A percentile compares a stretch with the other conserved stretches of the same genome.
Evolutionary conservation across 2,329 filamentous ascomycete genomes (phyloP).

Genomic region (Trichoderma arundinaceum): DNA sequence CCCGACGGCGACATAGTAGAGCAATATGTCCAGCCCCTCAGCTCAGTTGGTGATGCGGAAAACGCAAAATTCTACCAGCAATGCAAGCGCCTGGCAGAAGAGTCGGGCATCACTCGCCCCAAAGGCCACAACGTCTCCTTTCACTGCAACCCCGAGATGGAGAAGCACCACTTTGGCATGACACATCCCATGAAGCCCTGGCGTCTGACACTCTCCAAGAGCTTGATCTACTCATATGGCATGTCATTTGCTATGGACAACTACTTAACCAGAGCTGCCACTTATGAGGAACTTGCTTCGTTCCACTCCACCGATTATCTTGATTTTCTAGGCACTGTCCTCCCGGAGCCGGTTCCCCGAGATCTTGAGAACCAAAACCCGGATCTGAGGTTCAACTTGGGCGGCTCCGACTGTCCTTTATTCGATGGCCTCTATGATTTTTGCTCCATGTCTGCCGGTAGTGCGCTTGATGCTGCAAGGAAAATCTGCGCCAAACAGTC

Average conservation of each 20-base stretch:
- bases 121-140: constrained; percentile 92
- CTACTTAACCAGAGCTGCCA: constrained; percentile 82
- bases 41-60: constrained; percentile 57
- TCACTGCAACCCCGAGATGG: constrained; percentile 92
- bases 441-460: constrained; percentile 90
- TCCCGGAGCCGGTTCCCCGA: constrained; percentile 66
- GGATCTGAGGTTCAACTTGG: constrained; percentile 80
- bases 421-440: constrained; percentile 97
- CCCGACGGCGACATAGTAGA: constrained; percentile 58
- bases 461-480: constrained; percentile 86
- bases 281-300: constrained; percentile 81
- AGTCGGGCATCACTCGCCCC: constrained; percentile 76
- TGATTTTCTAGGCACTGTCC: constrained; percentile 78
- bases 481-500: constrained; percentile 86
- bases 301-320: constrained; percentile 93
- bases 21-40: constrained; percentile 58
- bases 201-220: constrained; percentile 93
- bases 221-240: constrained; percentile 91
- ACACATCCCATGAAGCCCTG: constrained; percentile 99
- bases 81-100: constrained; percentile 61
- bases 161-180: constrained; percentile 95
- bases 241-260: constrained; percentile 98
- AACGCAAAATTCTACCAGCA: constrained; percentile 63
- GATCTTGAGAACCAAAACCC: constrained; percentile 70
- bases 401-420: constrained; percentile 90